phyloP scores from a whole-genome alignment of 495 filamentous ascomycete genomes.

The Aspergillus indologenus region DNA sequence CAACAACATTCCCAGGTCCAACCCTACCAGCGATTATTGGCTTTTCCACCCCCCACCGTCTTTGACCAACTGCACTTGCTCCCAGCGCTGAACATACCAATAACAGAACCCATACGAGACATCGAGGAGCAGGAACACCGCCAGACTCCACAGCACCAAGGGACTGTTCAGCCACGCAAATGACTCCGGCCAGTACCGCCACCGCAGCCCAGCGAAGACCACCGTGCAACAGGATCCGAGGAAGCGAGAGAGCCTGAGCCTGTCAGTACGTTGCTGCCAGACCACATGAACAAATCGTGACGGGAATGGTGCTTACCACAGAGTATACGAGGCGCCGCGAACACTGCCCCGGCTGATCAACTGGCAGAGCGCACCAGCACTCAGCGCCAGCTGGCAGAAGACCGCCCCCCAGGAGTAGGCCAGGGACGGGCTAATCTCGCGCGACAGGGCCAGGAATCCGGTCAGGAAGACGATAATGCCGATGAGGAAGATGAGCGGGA shows the following conservation, averaged over 20 bases:
- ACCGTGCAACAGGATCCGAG: background rate
- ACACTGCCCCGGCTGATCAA: background rate
- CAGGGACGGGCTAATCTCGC: background rate
- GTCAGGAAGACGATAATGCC: background rate
- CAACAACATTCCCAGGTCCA: too few relatives aligned
- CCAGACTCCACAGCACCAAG: background rate
- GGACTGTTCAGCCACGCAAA: constrained; percentile 6
- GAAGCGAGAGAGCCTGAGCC: constrained; percentile 6
- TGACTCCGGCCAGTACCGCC: background rate
- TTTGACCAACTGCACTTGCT: background rate
- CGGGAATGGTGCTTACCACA: constrained; percentile 3
- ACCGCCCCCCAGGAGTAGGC: background rate
- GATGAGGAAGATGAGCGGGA: background rate
- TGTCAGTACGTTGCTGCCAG: background rate
- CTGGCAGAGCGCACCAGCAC: background rate
- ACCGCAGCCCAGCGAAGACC: background rate
- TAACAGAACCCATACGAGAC: background rate
- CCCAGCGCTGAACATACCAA: background rate
- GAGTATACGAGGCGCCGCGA: background rate
- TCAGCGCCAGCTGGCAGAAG: constrained; percentile 1
- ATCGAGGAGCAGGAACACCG: background rate
- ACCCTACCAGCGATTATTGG: background rate
- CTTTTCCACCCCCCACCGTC: background rate
- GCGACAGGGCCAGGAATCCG: constrained; percentile 6
- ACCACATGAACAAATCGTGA: too few relatives aligned